A percentile compares a stretch with the other conserved stretches of the same genome.
phyloP scores from a whole-genome alignment of 805 yeast species.

The Candida awuae region DNA sequence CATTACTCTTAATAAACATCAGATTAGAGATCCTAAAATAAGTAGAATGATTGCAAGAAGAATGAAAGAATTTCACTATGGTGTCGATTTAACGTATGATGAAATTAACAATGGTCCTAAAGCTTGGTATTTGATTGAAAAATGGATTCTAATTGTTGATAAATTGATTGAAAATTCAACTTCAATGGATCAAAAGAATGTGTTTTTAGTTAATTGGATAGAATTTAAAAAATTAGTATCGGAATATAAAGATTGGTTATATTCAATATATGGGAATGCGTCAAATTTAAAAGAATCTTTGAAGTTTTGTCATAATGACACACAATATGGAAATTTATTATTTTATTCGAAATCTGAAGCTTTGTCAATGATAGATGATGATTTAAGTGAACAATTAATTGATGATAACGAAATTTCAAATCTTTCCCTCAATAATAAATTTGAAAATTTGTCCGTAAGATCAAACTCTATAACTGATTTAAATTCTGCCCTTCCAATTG shows the following conservation, averaged over 20 bases:
- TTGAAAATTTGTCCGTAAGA: conserved; percentile 1
- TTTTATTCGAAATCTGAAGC: conserved; percentile 34
- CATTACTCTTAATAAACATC: conserved; percentile 61
- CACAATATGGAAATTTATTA: conserved; percentile 90
- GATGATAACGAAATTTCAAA: conserved; percentile 14
- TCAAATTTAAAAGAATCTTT: conserved; percentile 39
- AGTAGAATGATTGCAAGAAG: conserved; percentile 86
- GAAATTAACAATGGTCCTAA: conserved; percentile 59
- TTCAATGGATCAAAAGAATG: conserved; percentile 29
- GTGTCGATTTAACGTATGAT: conserved; percentile 52
- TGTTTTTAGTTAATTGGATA: conserved; percentile 41
- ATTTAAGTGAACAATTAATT: conserved; percentile 2
- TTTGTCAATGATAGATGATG: conserved; percentile 22
- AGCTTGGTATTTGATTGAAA: conserved; percentile 59
- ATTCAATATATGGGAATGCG: conserved; percentile 36
- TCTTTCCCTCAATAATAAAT: conserved; percentile 12
- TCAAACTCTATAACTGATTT: conserved; percentile 1
- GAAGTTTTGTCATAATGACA: conserved; percentile 91
- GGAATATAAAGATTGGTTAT: conserved; percentile 58
- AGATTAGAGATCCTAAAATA: conserved; percentile 66
- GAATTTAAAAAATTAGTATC: conserved; percentile 41
- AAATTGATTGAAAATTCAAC: conserved; percentile 33
- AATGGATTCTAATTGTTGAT: conserved; percentile 56
- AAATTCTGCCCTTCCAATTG: conserved; percentile 20
- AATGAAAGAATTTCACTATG: conserved; percentile 88